These are phyloP conservation scores for Eucalyptus dawsonii DNA, from an alignment of 345 rosid genomes.

Conservation along the genomic window DNA sequence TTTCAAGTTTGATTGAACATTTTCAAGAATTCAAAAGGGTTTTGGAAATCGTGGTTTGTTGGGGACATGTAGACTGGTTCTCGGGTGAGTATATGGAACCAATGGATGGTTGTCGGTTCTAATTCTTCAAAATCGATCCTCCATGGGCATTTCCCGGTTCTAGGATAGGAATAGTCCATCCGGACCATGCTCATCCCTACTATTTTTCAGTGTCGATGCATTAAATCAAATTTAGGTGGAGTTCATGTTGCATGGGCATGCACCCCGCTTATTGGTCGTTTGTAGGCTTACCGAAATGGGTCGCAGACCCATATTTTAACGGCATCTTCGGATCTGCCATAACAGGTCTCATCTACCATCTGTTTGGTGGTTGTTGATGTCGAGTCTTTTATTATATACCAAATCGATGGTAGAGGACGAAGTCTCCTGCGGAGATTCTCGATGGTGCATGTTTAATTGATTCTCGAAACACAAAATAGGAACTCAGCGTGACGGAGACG, in stretches of 20 bases:
- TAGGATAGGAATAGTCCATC: too few relatives aligned
- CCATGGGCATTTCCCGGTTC: rapidly evolving
- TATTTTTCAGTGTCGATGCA: neutral
- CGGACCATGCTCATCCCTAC: rapidly evolving
- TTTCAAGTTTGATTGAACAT: too few relatives aligned
- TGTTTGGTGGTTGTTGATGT: neutral
- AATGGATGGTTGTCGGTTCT: too few relatives aligned
- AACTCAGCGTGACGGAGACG: neutral
- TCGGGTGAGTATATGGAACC: rapidly evolving
- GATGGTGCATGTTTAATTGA: neutral
- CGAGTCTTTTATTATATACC: neutral
- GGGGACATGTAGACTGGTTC: too few relatives aligned
- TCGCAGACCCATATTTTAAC: neutral
- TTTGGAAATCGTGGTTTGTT: too few relatives aligned
- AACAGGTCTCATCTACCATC: neutral
- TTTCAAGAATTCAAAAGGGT: too few relatives aligned
- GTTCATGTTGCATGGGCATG: neutral
- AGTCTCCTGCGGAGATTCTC: neutral
- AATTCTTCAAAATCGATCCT: too few relatives aligned
- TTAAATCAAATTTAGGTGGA: neutral
- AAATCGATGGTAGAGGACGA: neutral
- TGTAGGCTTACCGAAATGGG: neutral
- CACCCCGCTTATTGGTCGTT: neutral
- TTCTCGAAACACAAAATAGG: neutral
- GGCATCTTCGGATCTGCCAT: neutral